phyloP scores from a whole-genome alignment of 306 rosid species.

The Pyrus bretschneideri region DNA sequence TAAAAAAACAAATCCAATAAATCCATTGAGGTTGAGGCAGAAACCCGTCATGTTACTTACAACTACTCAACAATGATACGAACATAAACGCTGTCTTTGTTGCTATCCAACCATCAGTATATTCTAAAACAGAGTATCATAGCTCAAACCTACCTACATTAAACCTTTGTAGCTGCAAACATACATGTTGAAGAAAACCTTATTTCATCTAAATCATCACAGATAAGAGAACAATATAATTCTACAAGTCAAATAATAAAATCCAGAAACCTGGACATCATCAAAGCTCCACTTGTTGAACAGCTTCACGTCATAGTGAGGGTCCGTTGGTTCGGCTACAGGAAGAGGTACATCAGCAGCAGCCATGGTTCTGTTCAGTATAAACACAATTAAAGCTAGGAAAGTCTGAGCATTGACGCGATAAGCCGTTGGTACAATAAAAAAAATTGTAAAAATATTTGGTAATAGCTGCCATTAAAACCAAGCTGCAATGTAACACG shows the following conservation, averaged over 20 bases:
- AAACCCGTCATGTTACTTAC: not conserved
- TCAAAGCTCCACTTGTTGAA: constrained; percentile 71
- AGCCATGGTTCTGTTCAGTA: constrained; percentile 9
- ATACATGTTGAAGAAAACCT: not conserved
- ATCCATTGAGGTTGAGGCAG: not conserved
- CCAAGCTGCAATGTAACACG: not conserved
- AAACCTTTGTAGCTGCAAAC: not conserved
- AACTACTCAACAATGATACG: not conserved
- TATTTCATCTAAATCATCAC: not conserved
- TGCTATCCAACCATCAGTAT: not conserved
- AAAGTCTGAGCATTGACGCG: not conserved
- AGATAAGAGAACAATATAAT: not conserved
- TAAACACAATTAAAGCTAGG: not conserved
- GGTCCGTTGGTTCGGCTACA: constrained; percentile 23
- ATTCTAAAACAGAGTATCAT: too few species aligned
- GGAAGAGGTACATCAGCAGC: not conserved
- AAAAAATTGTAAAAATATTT: not conserved
- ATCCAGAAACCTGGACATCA: constrained; percentile 39
- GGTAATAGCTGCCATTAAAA: not conserved
- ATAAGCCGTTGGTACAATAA: too few species aligned
- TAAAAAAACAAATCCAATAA: too few species aligned
- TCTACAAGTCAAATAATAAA: not conserved
- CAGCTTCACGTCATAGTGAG: constrained; percentile 56
- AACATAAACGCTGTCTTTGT: not conserved
- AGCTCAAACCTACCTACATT: not conserved